Evolutionary conservation across 495 filamentous ascomycete species (phyloP).

Genomic region (Neurospora sp.): DNA sequence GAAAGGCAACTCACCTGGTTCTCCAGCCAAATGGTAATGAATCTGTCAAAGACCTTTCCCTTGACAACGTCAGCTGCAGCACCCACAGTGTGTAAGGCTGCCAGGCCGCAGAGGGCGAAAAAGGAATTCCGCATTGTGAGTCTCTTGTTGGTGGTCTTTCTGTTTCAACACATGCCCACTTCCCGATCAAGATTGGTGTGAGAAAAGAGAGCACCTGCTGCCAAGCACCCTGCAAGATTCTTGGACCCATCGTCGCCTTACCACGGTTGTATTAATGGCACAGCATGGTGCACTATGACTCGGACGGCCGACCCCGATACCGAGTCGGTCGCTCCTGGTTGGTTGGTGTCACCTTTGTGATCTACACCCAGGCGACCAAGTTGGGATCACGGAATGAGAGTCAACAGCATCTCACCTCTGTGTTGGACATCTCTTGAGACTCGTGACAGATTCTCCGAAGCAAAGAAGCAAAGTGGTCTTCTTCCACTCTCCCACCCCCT

Average conservation of each 20-base stretch:
- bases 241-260: not conserved
- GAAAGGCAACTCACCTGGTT: constrained; percentile 36
- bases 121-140: not conserved
- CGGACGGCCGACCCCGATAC: not conserved
- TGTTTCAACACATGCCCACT: not conserved
- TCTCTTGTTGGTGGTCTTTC: not conserved
- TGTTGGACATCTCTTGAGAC: not conserved
- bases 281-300: not conserved
- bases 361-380: not conserved
- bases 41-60: constrained; percentile 54
- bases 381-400: not conserved
- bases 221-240: not conserved
- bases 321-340: not conserved
- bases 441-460: not conserved
- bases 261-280: not conserved
- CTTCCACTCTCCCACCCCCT: not conserved
- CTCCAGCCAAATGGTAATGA: constrained; percentile 64
- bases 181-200: not conserved
- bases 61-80: constrained; percentile 23
- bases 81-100: not conserved
- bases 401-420: not conserved
- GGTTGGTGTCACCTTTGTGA: not conserved
- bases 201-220: not conserved
- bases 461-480: not conserved
- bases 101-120: not conserved